Conservation (phyloP, 106 monocot genomes). For the Acanthochlamys bracteata region DNA sequence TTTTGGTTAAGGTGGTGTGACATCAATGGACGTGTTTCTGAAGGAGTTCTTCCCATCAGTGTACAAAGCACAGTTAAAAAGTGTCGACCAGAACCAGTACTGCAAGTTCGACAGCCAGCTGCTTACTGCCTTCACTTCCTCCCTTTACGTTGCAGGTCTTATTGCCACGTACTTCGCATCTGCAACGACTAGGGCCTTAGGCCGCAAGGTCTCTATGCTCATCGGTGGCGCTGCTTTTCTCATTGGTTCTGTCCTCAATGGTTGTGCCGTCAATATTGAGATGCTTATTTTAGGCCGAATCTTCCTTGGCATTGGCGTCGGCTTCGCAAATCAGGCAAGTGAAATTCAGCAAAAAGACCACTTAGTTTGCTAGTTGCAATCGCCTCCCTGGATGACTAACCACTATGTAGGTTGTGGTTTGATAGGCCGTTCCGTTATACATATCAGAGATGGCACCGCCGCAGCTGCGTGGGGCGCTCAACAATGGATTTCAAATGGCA, state of each 20-base stretch:
- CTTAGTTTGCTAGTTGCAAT: background rate
- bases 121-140: slow-evolving; percentile 16
- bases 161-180: slow-evolving; percentile 12
- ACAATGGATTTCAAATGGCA: slow-evolving; percentile 17
- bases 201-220: slow-evolving; percentile 1
- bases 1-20: slow-evolving; percentile 15
- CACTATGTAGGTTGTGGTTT: background rate
- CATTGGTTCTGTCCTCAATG: slow-evolving; percentile 14
- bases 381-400: no score
- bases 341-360: background rate
- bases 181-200: background rate
- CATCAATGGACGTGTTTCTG: slow-evolving; percentile 20
- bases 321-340: slow-evolving; percentile 13
- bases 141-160: slow-evolving; percentile 21
- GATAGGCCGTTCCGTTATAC: slow-evolving; percentile 14
- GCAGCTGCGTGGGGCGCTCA: slow-evolving; percentile 13
- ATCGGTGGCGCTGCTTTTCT: slow-evolving; percentile 12
- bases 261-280: slow-evolving; percentile 6
- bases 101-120: slow-evolving; percentile 16
- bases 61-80: background rate
- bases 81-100: slow-evolving; percentile 7
- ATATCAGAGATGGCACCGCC: slow-evolving; percentile 19
- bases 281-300: slow-evolving; percentile 15
- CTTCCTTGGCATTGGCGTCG: slow-evolving; percentile 14
- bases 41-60: slow-evolving; percentile 17